Percentiles rank a stretch among this genome's conserved stretches.
These are phyloP conservation scores for Paragyromitra xinjiangensis DNA, from an alignment of 495 filamentous ascomycete genomes.

Conservation along the genomic window DNA sequence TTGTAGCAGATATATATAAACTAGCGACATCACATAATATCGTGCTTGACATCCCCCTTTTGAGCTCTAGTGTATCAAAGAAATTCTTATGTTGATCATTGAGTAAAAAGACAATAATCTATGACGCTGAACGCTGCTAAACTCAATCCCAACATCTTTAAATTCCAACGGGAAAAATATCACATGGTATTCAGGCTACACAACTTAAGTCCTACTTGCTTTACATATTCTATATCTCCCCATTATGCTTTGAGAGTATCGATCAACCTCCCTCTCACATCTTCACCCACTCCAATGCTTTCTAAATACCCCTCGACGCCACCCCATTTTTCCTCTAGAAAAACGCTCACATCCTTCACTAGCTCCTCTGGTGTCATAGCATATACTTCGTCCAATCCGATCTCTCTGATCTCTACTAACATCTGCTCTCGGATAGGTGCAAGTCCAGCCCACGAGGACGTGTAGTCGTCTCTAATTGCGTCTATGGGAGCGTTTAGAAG, in stretches of 20 bases:
- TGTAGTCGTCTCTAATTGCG: constrained; percentile 73
- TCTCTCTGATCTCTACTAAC: constrained; percentile 71
- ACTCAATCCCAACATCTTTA: not conserved
- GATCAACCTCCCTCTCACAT: constrained; percentile 55
- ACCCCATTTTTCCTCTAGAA: constrained; percentile 68
- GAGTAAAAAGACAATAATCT: too few species aligned
- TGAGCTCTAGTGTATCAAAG: not conserved
- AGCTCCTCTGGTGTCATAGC: constrained; percentile 69
- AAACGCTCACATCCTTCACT: constrained; percentile 62
- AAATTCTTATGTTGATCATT: not conserved
- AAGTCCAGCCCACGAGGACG: constrained; percentile 68
- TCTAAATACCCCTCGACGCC: constrained; percentile 70
- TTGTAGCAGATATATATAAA: not conserved
- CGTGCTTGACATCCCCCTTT: not conserved
- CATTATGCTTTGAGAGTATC: constrained; percentile 17
- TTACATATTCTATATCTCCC: too few species aligned
- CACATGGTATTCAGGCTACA: not conserved
- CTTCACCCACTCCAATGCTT: constrained; percentile 65
- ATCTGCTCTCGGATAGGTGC: constrained; percentile 68
- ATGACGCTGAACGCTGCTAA: too few species aligned
- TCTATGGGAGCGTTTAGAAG: constrained; percentile 66
- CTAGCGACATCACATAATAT: not conserved
- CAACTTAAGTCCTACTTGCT: not conserved
- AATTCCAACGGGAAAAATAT: not conserved
- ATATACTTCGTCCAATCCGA: constrained; percentile 76